Base-by-base conservation (phyloP, 345 rosid genomes). In the Populus euphratica region DNA sequence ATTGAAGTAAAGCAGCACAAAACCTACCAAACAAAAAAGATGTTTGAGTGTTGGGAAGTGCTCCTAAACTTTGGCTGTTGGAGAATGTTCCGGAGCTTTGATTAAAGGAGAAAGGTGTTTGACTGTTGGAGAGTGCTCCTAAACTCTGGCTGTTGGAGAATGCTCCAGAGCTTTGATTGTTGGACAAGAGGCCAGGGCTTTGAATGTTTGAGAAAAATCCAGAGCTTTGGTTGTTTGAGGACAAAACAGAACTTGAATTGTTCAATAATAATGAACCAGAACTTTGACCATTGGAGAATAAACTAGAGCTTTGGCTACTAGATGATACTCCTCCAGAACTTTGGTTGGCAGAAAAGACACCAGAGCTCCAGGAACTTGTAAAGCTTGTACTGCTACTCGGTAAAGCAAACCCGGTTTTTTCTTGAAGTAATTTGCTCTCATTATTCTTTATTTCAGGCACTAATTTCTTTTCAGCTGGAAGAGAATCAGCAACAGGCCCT, bases 11-110 rank as follows among this genome's bases (percentile, higher is more conserved):
- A 10, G 59, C 20, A 75, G 61, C 43, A 67, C 64, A 64, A 17
- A 9, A 79, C 87, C 11, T 76, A 91, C 95, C 95, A 72, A 87
- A 80, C 20, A 77, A 79, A 65, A 78, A 16, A 73, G 88, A 81
- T 27, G 78, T 50, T 86, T 85, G 64, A 59, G 50, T 59, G 76
- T 23, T 73, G 64, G 68, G 38, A 35, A 56, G 61, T 73, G 31
- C 72, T 72, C 73, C 76, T 8, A 70, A 41, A 49, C 76, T 64
- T 49, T 77, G 80, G 9, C 52, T 62, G 64, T 29, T 77, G 71
- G 80, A 64, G 43, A 78, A 69, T 41, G 47, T 4, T 33, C 44
- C 77, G 14, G 79, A 35, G 69, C 52, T 50, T 20, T 76, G 79
- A 36, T 31, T 76, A 14, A 25, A 65, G 72, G 72, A 73, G 72